Percentiles rank a stretch among this genome's conserved stretches.
Evolutionary conservation across 257 asterid species (phyloP).

Genomic region (Plantago major): DNA sequence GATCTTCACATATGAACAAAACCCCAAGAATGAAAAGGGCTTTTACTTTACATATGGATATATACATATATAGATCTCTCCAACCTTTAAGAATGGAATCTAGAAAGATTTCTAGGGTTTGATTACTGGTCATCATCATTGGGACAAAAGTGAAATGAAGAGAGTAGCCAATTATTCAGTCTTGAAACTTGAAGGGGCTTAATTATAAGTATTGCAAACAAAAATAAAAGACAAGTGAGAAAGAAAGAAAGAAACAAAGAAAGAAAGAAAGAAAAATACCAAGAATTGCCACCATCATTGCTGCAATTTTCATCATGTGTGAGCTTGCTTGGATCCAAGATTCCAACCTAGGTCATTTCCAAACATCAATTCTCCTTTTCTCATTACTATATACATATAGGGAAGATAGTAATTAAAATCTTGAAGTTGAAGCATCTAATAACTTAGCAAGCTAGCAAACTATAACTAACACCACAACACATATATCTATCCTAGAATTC

Average conservation of each 20-base stretch:
- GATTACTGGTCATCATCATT: background rate
- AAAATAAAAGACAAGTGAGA: background rate
- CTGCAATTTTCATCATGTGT: slow-evolving; percentile 53
- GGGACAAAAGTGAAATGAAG: slow-evolving; percentile 6
- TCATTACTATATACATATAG: too few relatives aligned
- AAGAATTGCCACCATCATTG: slow-evolving; percentile 59
- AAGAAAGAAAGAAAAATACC: slow-evolving; percentile 31
- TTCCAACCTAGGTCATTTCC: slow-evolving; percentile 36
- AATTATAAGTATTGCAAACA: background rate
- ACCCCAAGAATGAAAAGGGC: background rate
- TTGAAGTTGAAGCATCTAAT: slow-evolving; percentile 32
- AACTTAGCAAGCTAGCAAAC: slow-evolving; percentile 2
- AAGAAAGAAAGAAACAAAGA: background rate
- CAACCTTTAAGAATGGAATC: slow-evolving; percentile 6
- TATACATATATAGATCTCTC: slow-evolving; percentile 1
- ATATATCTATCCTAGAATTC: slow-evolving; percentile 12
- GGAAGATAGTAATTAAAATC: slow-evolving; percentile 2
- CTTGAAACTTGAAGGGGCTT: background rate
- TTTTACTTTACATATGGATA: background rate
- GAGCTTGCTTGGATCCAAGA: slow-evolving; percentile 46
- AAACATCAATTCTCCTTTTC: background rate
- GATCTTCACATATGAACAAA: background rate
- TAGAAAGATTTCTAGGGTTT: slow-evolving; percentile 10
- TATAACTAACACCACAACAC: background rate
- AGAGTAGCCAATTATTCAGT: background rate